Base-by-base conservation (phyloP, 2,329 filamentous ascomycete species). In the Immersiporthe knoxdaviesiana region DNA sequence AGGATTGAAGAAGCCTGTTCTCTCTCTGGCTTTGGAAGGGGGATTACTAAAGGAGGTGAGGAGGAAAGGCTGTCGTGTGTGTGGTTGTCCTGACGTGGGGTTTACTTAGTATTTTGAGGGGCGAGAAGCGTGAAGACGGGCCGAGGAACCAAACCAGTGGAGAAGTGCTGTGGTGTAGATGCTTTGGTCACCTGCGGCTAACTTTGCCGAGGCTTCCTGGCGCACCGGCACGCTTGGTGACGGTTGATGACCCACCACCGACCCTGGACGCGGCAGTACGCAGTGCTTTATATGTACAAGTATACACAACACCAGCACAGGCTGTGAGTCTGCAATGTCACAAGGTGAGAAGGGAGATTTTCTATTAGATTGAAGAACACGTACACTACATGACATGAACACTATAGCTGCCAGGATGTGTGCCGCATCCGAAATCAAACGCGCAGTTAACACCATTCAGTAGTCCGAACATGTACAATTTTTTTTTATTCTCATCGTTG, bases 331-430 rank as follows among this genome's bases (percentile, higher is more conserved):
- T n/a, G n/a, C n/a, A n/a, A n/a, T n/a, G n/a, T n/a, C n/a, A 35
- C 16, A n/a, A 32, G 14, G 16, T 14, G 24, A 68, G 30, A 59
- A 59, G 54, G 54, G 67, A 60, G 65, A 60, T 39, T 69, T 65
- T 47, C 44, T n/a, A 18, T 63, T 41, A 66, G 41, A 56, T 64
- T 58, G 52, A 37, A 37, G 47, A 39, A 61, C 63, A 69, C 64
- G 61, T 67, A 69, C 64, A 69, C 69, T 69, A 67, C 47, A 65
- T 59, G 30, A 56, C n/a, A n/a, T n/a, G n/a, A n/a, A 27, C 24
- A 61, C 32, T 56, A 63, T 27, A 37, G 8, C 41, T 54, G 56
- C 61, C 44, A 62, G 39, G 27, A 4, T 35, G 59, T 27, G 67
- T 35, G 41, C 27, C 11, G 61, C 16, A 30, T 27, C 24, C 41